Conservation (phyloP, 2,329 filamentous ascomycete genomes). For the Neobulgaria alba region DNA sequence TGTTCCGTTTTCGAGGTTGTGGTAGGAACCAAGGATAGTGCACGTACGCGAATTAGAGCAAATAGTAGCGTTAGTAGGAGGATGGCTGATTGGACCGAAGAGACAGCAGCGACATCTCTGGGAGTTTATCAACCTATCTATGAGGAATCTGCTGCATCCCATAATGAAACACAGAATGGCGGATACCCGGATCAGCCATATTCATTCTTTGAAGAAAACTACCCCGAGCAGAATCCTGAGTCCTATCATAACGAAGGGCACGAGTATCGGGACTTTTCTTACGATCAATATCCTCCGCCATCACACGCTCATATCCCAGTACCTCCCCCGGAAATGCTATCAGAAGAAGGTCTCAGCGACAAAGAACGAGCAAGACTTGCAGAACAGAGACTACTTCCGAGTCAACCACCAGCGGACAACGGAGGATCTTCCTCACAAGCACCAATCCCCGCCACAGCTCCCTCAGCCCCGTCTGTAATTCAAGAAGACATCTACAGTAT, state of each 20-base stretch:
- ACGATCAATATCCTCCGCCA: conserved; percentile 29
- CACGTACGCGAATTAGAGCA: conserved; percentile 26
- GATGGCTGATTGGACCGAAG: conserved; percentile 14
- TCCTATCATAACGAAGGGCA: conserved; percentile 12
- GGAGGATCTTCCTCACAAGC: conserved; percentile 35
- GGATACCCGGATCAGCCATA: conserved; percentile 8
- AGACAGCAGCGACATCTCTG: conserved; percentile 10
- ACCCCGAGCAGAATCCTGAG: conserved; percentile 24
- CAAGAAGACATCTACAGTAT: conserved; percentile 46
- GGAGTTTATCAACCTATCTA: conserved; percentile 17
- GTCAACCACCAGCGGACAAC: conserved; percentile 53
- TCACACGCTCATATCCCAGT: conserved; percentile 40
- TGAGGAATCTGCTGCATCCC: conserved; percentile 12
- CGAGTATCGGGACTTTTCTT: conserved; percentile 8
- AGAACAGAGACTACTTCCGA: conserved; percentile 73
- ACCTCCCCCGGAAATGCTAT: conserved; percentile 49
- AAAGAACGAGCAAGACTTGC: conserved; percentile 73
- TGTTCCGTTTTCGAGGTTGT: conserved; percentile 78
- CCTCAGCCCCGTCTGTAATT: conserved; percentile 33
- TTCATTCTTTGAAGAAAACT: conserved; percentile 29
- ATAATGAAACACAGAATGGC: conserved; percentile 5
- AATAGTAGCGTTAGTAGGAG: conserved; percentile 13
- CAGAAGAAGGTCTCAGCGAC: conserved; percentile 61
- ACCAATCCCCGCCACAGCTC: conserved; percentile 22
- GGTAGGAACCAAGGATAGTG: conserved; percentile 75